Percentiles rank a stretch among this genome's conserved stretches.
phyloP scores from a whole-genome alignment of 495 filamentous ascomycete species.

The Chaetomium fimeti region DNA sequence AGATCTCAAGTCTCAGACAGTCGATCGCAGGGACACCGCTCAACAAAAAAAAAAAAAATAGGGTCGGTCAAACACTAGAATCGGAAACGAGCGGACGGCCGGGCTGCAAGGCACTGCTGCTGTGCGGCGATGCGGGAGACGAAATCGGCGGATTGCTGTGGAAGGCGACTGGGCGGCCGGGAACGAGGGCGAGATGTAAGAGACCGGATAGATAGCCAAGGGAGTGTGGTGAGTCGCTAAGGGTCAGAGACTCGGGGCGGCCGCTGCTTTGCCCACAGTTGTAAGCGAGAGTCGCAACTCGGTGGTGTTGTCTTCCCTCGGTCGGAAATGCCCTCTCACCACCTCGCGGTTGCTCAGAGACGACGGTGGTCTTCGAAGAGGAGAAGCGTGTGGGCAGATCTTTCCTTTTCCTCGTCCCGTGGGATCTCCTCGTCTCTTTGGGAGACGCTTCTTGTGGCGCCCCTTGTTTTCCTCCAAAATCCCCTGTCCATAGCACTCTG shows the following conservation, averaged over 20 bases:
- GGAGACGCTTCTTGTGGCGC: not conserved
- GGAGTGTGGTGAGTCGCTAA: conserved; percentile 23
- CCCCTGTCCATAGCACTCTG: conserved; percentile 15
- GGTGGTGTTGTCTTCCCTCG: not conserved
- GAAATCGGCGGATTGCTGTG: not conserved
- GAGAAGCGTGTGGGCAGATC: conserved; percentile 13
- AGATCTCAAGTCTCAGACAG: conserved; percentile 11
- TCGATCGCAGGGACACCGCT: conserved; percentile 1
- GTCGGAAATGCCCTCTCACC: conserved; percentile 10
- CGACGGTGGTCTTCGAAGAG: conserved; percentile 3
- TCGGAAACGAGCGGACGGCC: conserved; percentile 12
- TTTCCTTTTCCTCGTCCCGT: conserved; percentile 15
- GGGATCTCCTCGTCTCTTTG: conserved; percentile 5
- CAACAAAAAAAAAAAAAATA: not conserved
- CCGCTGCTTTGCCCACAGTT: not conserved
- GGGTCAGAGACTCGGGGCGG: not conserved
- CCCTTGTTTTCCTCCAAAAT: conserved; percentile 17
- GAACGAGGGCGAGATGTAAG: not conserved
- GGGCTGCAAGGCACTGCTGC: conserved; percentile 1
- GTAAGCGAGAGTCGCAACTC: conserved; percentile 1
- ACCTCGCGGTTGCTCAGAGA: conserved; percentile 9
- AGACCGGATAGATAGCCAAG: conserved; percentile 6
- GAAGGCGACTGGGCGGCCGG: not conserved
- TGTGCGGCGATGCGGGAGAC: not conserved
- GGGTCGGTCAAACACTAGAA: not conserved